phyloP scores from a whole-genome alignment of 2,329 filamentous ascomycete species.

The Tympanopsis confertula region DNA sequence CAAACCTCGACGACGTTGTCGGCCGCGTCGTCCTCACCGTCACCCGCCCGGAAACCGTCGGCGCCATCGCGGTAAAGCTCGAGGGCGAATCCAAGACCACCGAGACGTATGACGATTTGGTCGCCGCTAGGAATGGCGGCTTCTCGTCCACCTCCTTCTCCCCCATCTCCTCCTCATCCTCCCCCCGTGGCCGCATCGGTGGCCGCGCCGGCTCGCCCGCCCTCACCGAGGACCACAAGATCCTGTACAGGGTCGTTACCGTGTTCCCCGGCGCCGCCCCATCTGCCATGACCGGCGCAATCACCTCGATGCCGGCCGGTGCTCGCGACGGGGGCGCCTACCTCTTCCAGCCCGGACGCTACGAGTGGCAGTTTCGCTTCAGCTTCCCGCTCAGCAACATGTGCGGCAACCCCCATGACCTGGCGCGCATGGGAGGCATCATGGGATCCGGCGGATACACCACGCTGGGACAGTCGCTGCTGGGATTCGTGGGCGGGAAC shows the following conservation, averaged over 20 bases:
- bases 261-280: slow-evolving; percentile 53
- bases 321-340: slow-evolving; percentile 24
- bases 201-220: slow-evolving; percentile 18
- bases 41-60: slow-evolving; percentile 57
- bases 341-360: slow-evolving; percentile 55
- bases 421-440: slow-evolving; percentile 40
- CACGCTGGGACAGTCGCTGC: slow-evolving; percentile 15
- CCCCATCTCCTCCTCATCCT: slow-evolving; percentile 25
- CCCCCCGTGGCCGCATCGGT: slow-evolving; percentile 4
- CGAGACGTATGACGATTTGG: slow-evolving; percentile 34
- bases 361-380: slow-evolving; percentile 69
- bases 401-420: slow-evolving; percentile 42
- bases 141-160: slow-evolving; percentile 23
- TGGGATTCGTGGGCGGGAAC: slow-evolving; percentile 32
- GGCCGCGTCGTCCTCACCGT: slow-evolving; percentile 46
- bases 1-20: slow-evolving; percentile 64
- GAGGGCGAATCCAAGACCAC: slow-evolving; percentile 69
- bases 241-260: slow-evolving; percentile 62
- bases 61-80: slow-evolving; percentile 69
- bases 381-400: slow-evolving; percentile 69
- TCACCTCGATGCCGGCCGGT: too few relatives aligned
- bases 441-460: slow-evolving; percentile 39
- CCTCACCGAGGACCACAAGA: slow-evolving; percentile 53
- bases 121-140: slow-evolving; percentile 21
- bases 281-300: too few relatives aligned